Base-by-base conservation (phyloP, 202 grass and related monocot species). In the Panicum hallii region DNA sequence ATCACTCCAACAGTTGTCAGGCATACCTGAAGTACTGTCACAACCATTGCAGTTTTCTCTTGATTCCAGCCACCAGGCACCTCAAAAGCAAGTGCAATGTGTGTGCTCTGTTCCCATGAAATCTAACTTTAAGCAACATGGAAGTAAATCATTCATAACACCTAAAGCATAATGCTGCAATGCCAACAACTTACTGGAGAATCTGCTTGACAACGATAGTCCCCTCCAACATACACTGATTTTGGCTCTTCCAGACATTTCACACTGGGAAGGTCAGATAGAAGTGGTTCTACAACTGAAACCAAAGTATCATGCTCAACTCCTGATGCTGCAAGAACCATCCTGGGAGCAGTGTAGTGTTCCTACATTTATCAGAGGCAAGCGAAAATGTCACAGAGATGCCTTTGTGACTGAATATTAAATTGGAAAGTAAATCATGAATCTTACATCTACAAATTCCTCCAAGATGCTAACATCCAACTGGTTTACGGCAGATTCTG, bases 11-110 rank as follows among this genome's bases (percentile, higher is more conserved):
- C 28, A 87, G 64, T 45, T 71, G 50, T 78, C 41, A 77, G 61
- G 79, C 64, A 72, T 93, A 92, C 94, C 94, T 97, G 94, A 85
- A 91, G 94, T 38, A 94, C 92, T 28, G 86, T 94, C 63, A 85
- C 79, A 78, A 88, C 85, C 72, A 94, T 83, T 6, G 90, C 88
- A 81, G 91, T 88, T 84, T 94, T 92, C 79, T 97, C 92, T 54
- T 97, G 74, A 80, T 77, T 69, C 94, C 92, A 97, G 12, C 92
- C 94, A 56, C 94, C 88, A 30, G 92, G 92, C 40, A 94, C 90
- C 74, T 94, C 92, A 86, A 97, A 97, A 83, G 94, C 92, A 89
- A 94, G 90, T 83, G 94, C 88, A 44, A 97, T 81, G 57, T 97
- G 90, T 79, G 94, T 89, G 45, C 62, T 92, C 90, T 97, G 80